A percentile compares a stretch with the other conserved stretches of the same genome.
These are phyloP conservation scores for Trichosanthes cucumerina DNA, from an alignment of 306 rosid species.

Conservation along the genomic window DNA sequence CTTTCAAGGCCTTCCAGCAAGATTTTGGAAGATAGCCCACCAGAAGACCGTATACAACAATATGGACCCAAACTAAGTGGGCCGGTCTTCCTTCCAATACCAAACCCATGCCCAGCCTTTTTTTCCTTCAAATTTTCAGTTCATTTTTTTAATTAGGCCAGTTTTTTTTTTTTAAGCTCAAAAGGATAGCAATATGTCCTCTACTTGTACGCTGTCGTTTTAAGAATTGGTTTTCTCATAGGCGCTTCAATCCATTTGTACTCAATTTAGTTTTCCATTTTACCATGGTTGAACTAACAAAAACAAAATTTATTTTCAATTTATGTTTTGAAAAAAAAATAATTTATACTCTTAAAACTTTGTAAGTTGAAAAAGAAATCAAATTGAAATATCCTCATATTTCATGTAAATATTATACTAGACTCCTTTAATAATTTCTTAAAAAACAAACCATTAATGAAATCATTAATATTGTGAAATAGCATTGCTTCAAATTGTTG, in stretches of 20 bases:
- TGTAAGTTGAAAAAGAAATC: no score
- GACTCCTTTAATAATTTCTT: no score
- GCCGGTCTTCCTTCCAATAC: not conserved
- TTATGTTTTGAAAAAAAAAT: no score
- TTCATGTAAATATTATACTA: no score
- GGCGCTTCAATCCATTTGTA: not conserved
- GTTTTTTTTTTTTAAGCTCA: not conserved
- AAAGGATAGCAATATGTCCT: not conserved
- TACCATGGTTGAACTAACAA: no score
- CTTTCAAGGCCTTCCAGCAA: slow-evolving; percentile 59
- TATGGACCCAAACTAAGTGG: not conserved
- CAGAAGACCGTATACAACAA: not conserved
- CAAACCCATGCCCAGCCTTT: not conserved
- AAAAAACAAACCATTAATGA: no score
- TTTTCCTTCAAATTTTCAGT: not conserved
- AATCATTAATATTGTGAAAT: no score
- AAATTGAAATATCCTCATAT: no score
- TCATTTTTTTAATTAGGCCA: not conserved
- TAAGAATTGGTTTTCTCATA: not conserved
- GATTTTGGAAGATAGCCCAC: slow-evolving; percentile 44
- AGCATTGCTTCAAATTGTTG: no score
- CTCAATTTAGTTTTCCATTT: not conserved
- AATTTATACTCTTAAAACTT: no score
- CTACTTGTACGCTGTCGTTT: not conserved
- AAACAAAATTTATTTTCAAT: no score